These are phyloP conservation scores for Gypsophila paniculata DNA, from an alignment of 179 eudicot genomes.

Conservation along the genomic window DNA sequence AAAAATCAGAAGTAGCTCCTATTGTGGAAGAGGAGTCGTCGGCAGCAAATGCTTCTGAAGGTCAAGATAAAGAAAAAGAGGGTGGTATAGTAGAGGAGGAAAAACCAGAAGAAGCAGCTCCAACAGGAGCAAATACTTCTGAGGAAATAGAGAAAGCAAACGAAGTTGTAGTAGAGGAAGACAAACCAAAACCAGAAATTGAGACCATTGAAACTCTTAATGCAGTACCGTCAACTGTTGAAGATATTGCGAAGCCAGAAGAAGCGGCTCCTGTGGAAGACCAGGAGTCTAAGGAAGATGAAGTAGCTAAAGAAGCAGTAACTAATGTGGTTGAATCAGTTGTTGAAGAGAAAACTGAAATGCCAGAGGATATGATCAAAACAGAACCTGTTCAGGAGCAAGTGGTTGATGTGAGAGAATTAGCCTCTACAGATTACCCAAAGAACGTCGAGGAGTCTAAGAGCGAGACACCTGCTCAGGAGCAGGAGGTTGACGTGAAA, in stretches of 20 bases:
- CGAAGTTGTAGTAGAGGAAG: conserved; percentile 13
- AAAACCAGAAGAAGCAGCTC: neutral
- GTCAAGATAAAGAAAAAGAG: neutral
- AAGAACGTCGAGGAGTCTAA: conserved; percentile 18
- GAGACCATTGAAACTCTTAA: conserved; percentile 11
- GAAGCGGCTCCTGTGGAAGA: conserved; percentile 12
- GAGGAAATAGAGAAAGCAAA: conserved; percentile 14
- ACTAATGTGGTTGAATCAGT: conserved; percentile 16
- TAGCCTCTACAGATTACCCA: conserved; percentile 4
- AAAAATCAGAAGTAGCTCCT: conserved; percentile 7
- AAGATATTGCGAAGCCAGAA: conserved; percentile 21
- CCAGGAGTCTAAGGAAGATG: conserved; percentile 23
- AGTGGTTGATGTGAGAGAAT: conserved; percentile 26
- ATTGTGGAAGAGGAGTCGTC: neutral
- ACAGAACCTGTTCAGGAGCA: conserved; percentile 15
- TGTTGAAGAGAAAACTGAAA: conserved; percentile 13
- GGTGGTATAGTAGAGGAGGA: neutral
- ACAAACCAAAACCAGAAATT: conserved; percentile 9
- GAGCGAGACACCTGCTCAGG: conserved; percentile 18
- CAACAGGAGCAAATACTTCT: neutral
- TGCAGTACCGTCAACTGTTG: conserved; percentile 14
- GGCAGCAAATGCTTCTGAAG: neutral
- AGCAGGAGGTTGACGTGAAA: neutral
- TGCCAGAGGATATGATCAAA: conserved; percentile 6
- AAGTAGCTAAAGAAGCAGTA: conserved; percentile 22